Base-by-base conservation (phyloP, 805 yeast species). In the Maudiozyma pseudohumilis region DNA sequence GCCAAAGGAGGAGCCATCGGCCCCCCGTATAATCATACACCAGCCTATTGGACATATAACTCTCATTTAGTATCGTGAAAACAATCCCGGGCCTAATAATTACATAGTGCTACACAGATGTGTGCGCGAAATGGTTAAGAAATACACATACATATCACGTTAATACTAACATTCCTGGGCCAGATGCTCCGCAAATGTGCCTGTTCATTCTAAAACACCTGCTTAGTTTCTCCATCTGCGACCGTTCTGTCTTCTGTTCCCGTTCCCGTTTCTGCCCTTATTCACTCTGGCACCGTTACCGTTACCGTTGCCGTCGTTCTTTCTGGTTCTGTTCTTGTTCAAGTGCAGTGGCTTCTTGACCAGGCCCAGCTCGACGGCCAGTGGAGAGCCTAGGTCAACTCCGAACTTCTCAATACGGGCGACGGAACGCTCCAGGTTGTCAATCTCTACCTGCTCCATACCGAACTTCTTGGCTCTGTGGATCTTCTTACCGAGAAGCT, bases 401-500 rank as follows among this genome's bases (percentile, higher is more conserved):
- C 96, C 97, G 55, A 86, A 88, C 64, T 84, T 86, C 56, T 80
- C 79, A 45, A 87, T 75, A 31, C 63, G 49, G 5, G 34, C 45
- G 20, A 57, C 45, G 36, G 49, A 52, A 55, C 95, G 74, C 26
- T 68, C 68, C 49, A 86, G 64, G 43, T 74, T 78, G 43, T 73
- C 75, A 52, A 74, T 74, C 34, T 81, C 73, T 16, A 65, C 68
- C 27, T 66, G 66, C 36, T 78, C 86, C 43, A 69, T 72, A 17
- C 89, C 92, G 50, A 87, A 88, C 57, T 84, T 83, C 53, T 74
- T 74, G 13, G 87, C 81, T 51, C 96, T 72, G 35, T 65, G 66
- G 39, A 86, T 69, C 54, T 80, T 81, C 50, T 75, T 75, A 40
- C 67, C 71, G 48, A 88, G 65, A 35, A 79, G 70, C 17, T 75